Base-by-base conservation (phyloP, 257 asterid species). In the Solanum dulcamara region DNA sequence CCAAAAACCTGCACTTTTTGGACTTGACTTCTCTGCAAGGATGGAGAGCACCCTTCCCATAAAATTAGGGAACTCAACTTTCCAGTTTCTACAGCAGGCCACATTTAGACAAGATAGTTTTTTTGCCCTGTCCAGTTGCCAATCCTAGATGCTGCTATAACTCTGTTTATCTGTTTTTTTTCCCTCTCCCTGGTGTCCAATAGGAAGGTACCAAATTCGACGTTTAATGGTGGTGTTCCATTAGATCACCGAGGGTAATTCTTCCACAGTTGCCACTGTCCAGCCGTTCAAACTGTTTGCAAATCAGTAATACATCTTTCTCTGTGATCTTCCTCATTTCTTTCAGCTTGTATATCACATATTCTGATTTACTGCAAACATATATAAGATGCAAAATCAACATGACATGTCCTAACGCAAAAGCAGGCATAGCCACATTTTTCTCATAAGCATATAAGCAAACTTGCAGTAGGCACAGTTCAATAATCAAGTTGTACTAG, bases 231-330 rank as follows among this genome's bases (percentile, higher is more conserved):
- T 79, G 30, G 44, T 79, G 42, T 85, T 93, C 95, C 94, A 91
- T 91, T 59, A 96, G 97, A 94, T 94, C 99, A 0, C 93, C 92
- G 40, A 96, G 97, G 32, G 97, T 92, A 84, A 96, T 96, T 90
- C 95, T 96, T 40, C 98, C 99, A 75, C 95, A 92, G 88, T 93
- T 93, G 44, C 97, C 98, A 10, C 91, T 48, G 87, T 96, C 99
- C 46, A 96, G 90, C 55, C 94, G 94, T 60, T 94, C 98, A 82
- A 96, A 96, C 89, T 96, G 96, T 60, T 88, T 87, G 80, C 98
- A 93, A 17, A 96, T 92, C 90, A 72, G 91, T 83, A 90, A 11
- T 60, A 96, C 91, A 88, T 96, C 99, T 84, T 91, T 92, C 71
- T 96, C 98, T 1, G 93, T 85, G 62, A 93, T 89, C 89, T 91